Evolutionary conservation across 2,329 filamentous ascomycete species (phyloP).

Genomic region (Pseudomassariella vexata): DNA sequence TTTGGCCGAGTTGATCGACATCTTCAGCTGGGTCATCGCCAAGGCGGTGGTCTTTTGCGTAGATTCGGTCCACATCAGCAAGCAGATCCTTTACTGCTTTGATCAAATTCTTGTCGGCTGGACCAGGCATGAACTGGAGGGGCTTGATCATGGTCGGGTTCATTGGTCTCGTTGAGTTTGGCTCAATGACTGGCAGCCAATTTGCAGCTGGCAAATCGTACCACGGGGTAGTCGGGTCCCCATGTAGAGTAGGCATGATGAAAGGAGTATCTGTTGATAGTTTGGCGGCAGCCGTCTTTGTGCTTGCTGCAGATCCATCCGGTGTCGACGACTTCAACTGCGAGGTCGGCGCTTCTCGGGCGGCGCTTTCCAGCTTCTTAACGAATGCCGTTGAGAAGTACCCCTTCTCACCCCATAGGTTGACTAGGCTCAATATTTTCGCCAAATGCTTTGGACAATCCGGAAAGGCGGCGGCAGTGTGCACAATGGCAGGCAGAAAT

Average conservation of each 20-base stretch:
- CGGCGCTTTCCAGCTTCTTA: slow-evolving; percentile 52
- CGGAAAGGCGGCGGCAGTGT: slow-evolving; percentile 49
- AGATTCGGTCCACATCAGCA: slow-evolving; percentile 64
- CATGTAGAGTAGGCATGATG: slow-evolving; percentile 70
- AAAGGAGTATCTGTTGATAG: slow-evolving; percentile 56
- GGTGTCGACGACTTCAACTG: slow-evolving; percentile 10
- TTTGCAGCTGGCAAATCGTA: slow-evolving; percentile 80
- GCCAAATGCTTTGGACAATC: slow-evolving; percentile 59
- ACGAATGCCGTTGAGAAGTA: slow-evolving; percentile 55
- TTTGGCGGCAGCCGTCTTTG: slow-evolving; percentile 19
- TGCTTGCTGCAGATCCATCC: slow-evolving; percentile 18
- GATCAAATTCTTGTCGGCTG: slow-evolving; percentile 60
- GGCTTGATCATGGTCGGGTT: slow-evolving; percentile 65
- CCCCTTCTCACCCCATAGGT: slow-evolving; percentile 62
- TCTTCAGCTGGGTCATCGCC: slow-evolving; percentile 48
- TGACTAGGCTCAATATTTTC: slow-evolving; percentile 60
- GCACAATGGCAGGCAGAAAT: slow-evolving; percentile 57
- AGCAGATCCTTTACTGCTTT: slow-evolving; percentile 66
- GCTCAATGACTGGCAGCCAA: slow-evolving; percentile 72
- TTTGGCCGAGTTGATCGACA: slow-evolving; percentile 71
- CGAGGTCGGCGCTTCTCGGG: slow-evolving; percentile 33
- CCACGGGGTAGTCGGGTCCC: slow-evolving; percentile 67
- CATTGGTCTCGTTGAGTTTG: slow-evolving; percentile 70
- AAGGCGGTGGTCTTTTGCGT: slow-evolving; percentile 42
- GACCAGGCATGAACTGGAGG: slow-evolving; percentile 62